phyloP scores from a whole-genome alignment of 768 basidiomycete genomes.

The Lyophyllum atratum region DNA sequence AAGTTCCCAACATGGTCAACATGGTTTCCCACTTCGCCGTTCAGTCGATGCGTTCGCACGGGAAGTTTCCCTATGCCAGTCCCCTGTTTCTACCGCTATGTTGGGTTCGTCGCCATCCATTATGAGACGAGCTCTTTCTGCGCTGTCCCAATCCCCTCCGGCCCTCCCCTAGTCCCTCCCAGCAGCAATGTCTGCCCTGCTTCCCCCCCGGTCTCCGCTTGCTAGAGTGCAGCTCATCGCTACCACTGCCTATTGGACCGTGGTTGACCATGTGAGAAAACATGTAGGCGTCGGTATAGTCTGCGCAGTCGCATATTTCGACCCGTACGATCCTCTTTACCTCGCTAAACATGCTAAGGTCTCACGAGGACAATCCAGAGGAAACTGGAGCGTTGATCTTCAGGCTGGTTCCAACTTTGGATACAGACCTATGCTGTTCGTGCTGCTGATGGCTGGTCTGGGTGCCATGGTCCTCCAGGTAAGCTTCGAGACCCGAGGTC shows the following conservation, averaged over 20 bases:
- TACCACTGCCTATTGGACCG: neutral
- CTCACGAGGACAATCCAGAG: conserved; percentile 33
- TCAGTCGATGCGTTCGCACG: conserved; percentile 28
- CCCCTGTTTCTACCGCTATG: conserved; percentile 29
- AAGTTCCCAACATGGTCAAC: neutral
- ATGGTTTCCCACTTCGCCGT: neutral
- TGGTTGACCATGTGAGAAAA: conserved; percentile 29
- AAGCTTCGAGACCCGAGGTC: neutral
- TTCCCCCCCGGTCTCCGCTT: neutral
- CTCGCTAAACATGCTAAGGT: neutral
- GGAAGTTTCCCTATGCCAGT: conserved; percentile 26
- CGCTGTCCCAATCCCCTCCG: conserved; percentile 11
- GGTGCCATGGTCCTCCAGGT: conserved; percentile 72
- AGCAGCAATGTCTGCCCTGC: neutral
- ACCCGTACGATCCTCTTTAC: conserved; percentile 49
- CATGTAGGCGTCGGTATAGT: conserved; percentile 71
- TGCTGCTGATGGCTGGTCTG: conserved; percentile 63
- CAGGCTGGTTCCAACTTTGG: conserved; percentile 77
- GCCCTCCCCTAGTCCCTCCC: neutral
- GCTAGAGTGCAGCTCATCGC: neutral
- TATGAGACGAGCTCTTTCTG: conserved; percentile 22
- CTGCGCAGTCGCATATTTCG: conserved; percentile 75
- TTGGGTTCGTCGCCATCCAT: conserved; percentile 31
- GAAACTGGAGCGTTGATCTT: conserved; percentile 82
- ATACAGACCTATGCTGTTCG: conserved; percentile 69